phyloP scores from a whole-genome alignment of 176 grass and related monocot genomes.

The Panicum miliaceum region DNA sequence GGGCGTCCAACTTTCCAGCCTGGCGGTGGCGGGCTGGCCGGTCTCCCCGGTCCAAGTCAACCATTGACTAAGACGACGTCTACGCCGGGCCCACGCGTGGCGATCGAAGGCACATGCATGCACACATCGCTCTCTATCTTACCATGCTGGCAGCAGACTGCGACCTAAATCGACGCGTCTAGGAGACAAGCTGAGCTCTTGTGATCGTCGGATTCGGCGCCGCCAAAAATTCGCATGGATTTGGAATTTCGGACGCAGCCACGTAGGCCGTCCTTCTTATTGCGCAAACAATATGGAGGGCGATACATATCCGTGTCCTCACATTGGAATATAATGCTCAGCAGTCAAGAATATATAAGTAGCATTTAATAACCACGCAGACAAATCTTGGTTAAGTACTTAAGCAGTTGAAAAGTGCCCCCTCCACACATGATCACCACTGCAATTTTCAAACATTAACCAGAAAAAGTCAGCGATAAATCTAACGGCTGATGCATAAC shows the following conservation, averaged over 20 bases:
- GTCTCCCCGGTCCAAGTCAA: constrained; percentile 22
- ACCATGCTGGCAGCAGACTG: not conserved
- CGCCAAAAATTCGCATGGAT: not conserved
- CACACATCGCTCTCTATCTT: not conserved
- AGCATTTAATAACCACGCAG: not conserved
- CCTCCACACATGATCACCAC: too few species aligned
- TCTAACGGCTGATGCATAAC: not conserved
- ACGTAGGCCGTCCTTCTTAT: too few species aligned
- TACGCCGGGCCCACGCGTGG: not conserved
- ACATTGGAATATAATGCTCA: not conserved
- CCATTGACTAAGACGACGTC: not conserved
- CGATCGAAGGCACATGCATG: not conserved
- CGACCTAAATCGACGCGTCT: not conserved
- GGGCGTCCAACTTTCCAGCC: not conserved
- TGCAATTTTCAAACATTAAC: not conserved
- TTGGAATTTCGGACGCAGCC: not conserved
- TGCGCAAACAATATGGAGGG: too few species aligned
- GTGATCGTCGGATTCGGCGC: not conserved
- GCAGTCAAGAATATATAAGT: not conserved
- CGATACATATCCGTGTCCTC: too few species aligned
- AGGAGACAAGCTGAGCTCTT: not conserved
- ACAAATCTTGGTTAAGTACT: too few species aligned
- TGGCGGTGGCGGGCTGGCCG: constrained; percentile 13
- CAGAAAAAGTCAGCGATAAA: not conserved
- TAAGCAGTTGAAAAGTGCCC: not conserved